phyloP scores from a whole-genome alignment of 148 eudicot genomes.

The Rhododendron ovatum region DNA sequence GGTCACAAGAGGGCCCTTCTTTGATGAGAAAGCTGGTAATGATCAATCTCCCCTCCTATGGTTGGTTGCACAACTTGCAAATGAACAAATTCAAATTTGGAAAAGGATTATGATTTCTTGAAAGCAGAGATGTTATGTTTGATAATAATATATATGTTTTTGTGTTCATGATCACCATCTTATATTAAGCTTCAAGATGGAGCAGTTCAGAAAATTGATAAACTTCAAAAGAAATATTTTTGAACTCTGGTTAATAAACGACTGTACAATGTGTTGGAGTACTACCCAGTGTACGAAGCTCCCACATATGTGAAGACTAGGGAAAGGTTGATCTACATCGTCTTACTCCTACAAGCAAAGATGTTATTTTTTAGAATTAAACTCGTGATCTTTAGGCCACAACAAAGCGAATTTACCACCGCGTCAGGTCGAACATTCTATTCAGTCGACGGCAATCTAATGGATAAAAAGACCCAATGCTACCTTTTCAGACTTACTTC shows the following conservation, averaged over 20 bases:
- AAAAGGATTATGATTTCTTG: not conserved
- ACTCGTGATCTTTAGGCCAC: no score
- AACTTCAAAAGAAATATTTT: no score
- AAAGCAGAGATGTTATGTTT: not conserved
- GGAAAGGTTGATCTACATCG: no score
- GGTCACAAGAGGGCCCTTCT: no score
- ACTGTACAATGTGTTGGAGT: no score
- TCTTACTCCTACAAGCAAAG: no score
- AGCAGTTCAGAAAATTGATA: no score
- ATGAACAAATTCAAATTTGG: no score
- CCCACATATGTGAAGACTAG: not conserved
- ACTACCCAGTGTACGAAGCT: not conserved
- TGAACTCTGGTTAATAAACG: no score
- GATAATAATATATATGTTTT: not conserved
- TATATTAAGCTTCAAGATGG: not conserved
- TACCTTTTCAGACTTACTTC: not conserved
- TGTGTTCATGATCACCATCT: not conserved
- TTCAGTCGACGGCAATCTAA: not conserved
- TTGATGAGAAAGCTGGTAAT: no score
- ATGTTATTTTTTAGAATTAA: no score
- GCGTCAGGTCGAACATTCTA: not conserved
- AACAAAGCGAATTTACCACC: not conserved
- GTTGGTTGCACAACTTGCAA: not conserved
- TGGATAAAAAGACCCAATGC: not conserved
- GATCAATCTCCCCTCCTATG: no score